Percentiles rank a stretch among this genome's conserved stretches.
phyloP scores from a whole-genome alignment of 2,329 filamentous ascomycete species.

The Amphichorda felina region DNA sequence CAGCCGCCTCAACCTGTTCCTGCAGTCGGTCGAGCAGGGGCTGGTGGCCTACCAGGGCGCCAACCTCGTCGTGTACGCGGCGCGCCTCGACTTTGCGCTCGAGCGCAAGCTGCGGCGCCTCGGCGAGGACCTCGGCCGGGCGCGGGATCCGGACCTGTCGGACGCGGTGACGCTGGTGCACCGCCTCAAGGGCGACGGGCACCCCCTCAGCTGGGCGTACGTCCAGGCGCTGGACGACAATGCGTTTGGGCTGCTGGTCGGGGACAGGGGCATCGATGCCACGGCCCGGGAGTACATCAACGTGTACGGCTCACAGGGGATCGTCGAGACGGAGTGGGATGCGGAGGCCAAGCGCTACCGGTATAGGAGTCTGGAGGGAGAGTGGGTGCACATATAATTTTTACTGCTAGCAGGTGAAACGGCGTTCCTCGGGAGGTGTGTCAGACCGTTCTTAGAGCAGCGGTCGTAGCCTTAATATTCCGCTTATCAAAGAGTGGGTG shows the following conservation, averaged over 20 bases:
- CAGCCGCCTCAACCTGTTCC: conserved; percentile 8
- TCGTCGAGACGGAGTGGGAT: conserved; percentile 1
- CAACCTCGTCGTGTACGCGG: conserved; percentile 9
- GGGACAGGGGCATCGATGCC: not conserved
- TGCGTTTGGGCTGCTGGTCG: conserved; percentile 2
- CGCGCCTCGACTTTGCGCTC: conserved; percentile 8
- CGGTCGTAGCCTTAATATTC: conserved; percentile 3
- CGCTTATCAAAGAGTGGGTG: not conserved
- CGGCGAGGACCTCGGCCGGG: not conserved
- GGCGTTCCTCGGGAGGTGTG: not conserved
- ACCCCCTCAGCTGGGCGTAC: conserved; percentile 3
- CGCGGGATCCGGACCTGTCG: conserved; percentile 2
- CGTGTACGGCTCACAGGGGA: conserved; percentile 3
- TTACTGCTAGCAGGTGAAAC: not conserved
- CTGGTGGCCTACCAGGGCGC: conserved; percentile 7
- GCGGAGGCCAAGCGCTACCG: not conserved
- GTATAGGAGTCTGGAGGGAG: not conserved
- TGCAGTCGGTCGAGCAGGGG: conserved; percentile 8
- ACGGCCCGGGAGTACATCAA: not conserved
- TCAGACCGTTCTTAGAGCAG: conserved; percentile 2
- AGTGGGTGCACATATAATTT: conserved; percentile 1
- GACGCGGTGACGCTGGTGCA: conserved; percentile 6
- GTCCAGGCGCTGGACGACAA: conserved; percentile 4
- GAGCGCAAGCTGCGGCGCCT: conserved; percentile 11
- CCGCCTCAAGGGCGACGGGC: conserved; percentile 1